Evolutionary conservation across 352 stramenopile genomes (phyloP).

Genomic region (Phytophthora tentaculata): DNA sequence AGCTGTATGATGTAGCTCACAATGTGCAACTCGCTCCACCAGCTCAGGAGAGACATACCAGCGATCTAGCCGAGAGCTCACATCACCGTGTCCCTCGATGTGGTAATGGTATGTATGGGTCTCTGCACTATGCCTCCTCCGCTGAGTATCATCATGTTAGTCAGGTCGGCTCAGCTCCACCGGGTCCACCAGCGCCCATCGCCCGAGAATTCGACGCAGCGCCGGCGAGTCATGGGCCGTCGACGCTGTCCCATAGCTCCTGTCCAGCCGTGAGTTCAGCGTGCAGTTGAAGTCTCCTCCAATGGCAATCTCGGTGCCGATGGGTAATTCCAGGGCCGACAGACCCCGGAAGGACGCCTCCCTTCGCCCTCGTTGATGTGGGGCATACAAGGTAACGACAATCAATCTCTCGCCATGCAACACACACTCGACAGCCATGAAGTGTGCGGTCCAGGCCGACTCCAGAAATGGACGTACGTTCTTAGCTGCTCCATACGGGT

Average conservation of each 20-base stretch:
- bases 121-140: background rate
- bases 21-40: too few species aligned
- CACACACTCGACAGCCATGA: background rate
- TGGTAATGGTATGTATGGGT: background rate
- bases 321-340: background rate
- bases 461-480: background rate
- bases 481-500: background rate
- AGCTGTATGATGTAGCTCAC: too few species aligned
- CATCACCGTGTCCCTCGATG: background rate
- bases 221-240: background rate
- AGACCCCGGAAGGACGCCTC: background rate
- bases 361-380: background rate
- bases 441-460: background rate
- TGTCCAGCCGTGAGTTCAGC: background rate
- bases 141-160: background rate
- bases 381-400: background rate
- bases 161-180: background rate
- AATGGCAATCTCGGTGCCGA: background rate
- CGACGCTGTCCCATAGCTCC: background rate
- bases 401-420: background rate
- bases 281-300: constrained; percentile 3
- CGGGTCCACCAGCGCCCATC: background rate
- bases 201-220: background rate
- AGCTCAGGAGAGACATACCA: background rate
- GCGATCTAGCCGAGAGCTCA: background rate